These are phyloP conservation scores for Aureobasidium namibiae DNA, from an alignment of 2,329 filamentous ascomycete species.

Conservation along the genomic window DNA sequence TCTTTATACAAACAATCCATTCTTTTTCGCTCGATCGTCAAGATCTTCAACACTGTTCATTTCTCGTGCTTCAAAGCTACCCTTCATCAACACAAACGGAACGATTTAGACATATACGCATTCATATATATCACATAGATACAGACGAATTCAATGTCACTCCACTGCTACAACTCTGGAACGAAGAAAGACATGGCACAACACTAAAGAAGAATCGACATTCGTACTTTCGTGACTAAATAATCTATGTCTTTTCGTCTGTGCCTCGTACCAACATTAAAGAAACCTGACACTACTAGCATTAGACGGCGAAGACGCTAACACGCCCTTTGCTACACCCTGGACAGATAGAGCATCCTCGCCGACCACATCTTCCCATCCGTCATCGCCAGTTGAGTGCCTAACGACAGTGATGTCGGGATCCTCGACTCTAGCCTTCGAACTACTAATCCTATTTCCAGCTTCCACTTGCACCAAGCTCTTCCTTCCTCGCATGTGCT, in stretches of 20 bases:
- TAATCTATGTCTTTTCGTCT: neutral
- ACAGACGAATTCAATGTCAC: too few relatives aligned
- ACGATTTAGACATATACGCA: too few relatives aligned
- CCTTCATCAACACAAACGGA: too few relatives aligned
- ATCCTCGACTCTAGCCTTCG: conserved; percentile 20
- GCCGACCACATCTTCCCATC: conserved; percentile 7
- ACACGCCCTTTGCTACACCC: neutral
- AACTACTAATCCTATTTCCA: conserved; percentile 22
- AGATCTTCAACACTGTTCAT: too few relatives aligned
- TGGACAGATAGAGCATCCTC: neutral
- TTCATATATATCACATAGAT: too few relatives aligned
- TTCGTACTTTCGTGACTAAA: neutral
- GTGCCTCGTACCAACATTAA: neutral
- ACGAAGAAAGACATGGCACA: too few relatives aligned
- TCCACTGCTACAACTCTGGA: too few relatives aligned
- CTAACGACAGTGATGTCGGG: conserved; percentile 9
- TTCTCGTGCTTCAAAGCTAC: too few relatives aligned
- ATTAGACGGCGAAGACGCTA: conserved; percentile 1
- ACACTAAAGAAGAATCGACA: too few relatives aligned
- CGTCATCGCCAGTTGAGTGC: conserved; percentile 16
- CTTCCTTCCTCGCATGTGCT: conserved; percentile 11
- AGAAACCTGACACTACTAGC: conserved; percentile 1
- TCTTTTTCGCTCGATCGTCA: too few relatives aligned
- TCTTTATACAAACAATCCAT: too few relatives aligned
- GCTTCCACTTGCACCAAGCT: conserved; percentile 4